These are phyloP conservation scores for Viola odorata DNA, from an alignment of 345 rosid genomes.

Conservation along the genomic window DNA sequence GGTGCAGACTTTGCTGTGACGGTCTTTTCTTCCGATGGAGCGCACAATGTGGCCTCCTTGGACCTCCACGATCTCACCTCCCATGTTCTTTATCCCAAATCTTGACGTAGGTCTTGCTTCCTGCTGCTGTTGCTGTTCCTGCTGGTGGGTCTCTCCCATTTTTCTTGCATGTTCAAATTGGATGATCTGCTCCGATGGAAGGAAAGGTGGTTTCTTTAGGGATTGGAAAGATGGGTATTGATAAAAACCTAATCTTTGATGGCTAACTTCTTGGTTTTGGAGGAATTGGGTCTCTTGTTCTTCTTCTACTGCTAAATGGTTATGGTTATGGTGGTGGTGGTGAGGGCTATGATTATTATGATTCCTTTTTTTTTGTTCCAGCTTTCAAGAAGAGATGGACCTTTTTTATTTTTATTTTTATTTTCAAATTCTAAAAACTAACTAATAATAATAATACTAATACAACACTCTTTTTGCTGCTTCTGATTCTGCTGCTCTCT, in stretches of 20 bases:
- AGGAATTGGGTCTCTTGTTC: slow-evolving; percentile 9
- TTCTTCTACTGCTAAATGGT: slow-evolving; percentile 24
- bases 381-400: slow-evolving; percentile 32
- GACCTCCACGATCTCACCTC: slow-evolving; percentile 79
- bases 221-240: slow-evolving; percentile 25
- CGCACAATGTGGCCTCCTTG: slow-evolving; percentile 96
- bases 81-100: slow-evolving; percentile 50
- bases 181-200: slow-evolving; percentile 18
- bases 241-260: slow-evolving; percentile 23
- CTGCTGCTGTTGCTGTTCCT: slow-evolving; percentile 23
- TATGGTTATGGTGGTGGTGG: slow-evolving; percentile 5
- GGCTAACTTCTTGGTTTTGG: slow-evolving; percentile 26
- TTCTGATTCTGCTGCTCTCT: slow-evolving; percentile 25
- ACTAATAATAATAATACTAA: neutral
- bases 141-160: slow-evolving; percentile 42
- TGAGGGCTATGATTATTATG: slow-evolving; percentile 20
- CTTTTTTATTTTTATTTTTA: slow-evolving; percentile 14
- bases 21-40: slow-evolving; percentile 76
- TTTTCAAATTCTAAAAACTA: neutral
- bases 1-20: slow-evolving; percentile 92
- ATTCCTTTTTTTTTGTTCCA: slow-evolving; percentile 49
- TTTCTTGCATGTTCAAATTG: slow-evolving; percentile 39
- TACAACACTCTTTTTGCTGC: slow-evolving; percentile 7
- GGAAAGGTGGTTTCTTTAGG: slow-evolving; percentile 35
- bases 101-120: slow-evolving; percentile 45